Evolutionary conservation across 1,284 basidiomycete species (phyloP).

Genomic region (Boletus mariae): DNA sequence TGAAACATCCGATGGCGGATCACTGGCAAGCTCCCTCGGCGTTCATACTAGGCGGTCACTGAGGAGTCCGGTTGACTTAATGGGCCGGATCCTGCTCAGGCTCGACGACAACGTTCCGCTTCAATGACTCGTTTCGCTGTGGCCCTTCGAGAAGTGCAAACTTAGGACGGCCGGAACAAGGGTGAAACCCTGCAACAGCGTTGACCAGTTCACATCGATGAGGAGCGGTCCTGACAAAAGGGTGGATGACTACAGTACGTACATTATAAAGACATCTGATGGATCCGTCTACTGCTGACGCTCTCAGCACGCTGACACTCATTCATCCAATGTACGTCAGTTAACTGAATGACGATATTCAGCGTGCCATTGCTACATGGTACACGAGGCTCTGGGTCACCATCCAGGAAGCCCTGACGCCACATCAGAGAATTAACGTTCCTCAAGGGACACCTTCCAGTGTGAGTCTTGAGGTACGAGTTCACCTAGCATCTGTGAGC

Average conservation of each 20-base stretch:
- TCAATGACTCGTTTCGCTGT: slow-evolving; percentile 9
- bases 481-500: too few relatives aligned
- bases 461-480: too few relatives aligned
- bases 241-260: too few relatives aligned
- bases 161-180: slow-evolving; percentile 19
- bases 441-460: neutral
- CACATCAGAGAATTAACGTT: neutral
- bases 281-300: too few relatives aligned
- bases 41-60: neutral
- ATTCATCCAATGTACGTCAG: neutral
- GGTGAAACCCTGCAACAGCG: slow-evolving; percentile 1
- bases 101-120: slow-evolving; percentile 1
- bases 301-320: too few relatives aligned
- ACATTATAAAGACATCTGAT: too few relatives aligned
- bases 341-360: too few relatives aligned
- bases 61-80: slow-evolving; percentile 4
- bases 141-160: slow-evolving; percentile 1
- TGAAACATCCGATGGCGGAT: slow-evolving; percentile 15
- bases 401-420: neutral
- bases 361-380: neutral
- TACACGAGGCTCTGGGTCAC: neutral
- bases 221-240: neutral
- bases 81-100: slow-evolving; percentile 2
- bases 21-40: neutral
- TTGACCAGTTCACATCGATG: neutral